Conservation (phyloP, 1,284 basidiomycete genomes). For the Sporisorium exsertum region DNA sequence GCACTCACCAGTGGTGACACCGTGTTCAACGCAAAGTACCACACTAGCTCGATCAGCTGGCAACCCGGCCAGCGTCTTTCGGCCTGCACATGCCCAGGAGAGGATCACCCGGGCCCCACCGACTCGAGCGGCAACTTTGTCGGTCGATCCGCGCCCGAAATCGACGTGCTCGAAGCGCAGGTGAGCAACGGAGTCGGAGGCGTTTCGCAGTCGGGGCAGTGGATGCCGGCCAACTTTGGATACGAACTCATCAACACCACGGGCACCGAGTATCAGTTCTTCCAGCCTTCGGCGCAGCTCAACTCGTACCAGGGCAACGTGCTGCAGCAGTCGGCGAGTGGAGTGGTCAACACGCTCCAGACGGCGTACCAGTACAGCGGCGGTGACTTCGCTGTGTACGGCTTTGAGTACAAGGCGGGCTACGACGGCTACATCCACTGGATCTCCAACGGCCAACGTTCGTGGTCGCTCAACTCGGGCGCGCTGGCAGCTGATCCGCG, state of each 20-base stretch:
- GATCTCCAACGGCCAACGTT: conserved; percentile 45
- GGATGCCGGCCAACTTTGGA: conserved; percentile 75
- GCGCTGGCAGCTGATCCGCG: conserved; percentile 78
- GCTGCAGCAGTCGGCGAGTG: conserved; percentile 65
- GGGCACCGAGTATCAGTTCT: conserved; percentile 59
- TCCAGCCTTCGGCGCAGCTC: conserved; percentile 40
- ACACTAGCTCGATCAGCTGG: conserved; percentile 68
- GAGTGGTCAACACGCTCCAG: conserved; percentile 56
- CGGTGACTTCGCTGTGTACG: conserved; percentile 56
- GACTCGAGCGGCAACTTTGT: conserved; percentile 77
- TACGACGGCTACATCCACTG: conserved; percentile 77
- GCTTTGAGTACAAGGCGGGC: conserved; percentile 73
- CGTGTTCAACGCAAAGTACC: conserved; percentile 72
- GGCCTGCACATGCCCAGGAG: conserved; percentile 78
- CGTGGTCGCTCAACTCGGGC: conserved; percentile 74
- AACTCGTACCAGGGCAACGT: conserved; percentile 61
- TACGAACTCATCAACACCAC: conserved; percentile 63
- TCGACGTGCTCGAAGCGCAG: conserved; percentile 78
- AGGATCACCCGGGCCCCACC: conserved; percentile 84
- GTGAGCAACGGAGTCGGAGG: conserved; percentile 69
- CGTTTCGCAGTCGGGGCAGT: conserved; percentile 83
- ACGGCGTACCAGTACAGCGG: conserved; percentile 53
- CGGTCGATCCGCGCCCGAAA: conserved; percentile 77
- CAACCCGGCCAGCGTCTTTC: conserved; percentile 81
- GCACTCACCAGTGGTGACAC: conserved; percentile 82